These are phyloP conservation scores for Podaxis carcinomalis DNA, from an alignment of 768 basidiomycete species.

Conservation along the genomic window DNA sequence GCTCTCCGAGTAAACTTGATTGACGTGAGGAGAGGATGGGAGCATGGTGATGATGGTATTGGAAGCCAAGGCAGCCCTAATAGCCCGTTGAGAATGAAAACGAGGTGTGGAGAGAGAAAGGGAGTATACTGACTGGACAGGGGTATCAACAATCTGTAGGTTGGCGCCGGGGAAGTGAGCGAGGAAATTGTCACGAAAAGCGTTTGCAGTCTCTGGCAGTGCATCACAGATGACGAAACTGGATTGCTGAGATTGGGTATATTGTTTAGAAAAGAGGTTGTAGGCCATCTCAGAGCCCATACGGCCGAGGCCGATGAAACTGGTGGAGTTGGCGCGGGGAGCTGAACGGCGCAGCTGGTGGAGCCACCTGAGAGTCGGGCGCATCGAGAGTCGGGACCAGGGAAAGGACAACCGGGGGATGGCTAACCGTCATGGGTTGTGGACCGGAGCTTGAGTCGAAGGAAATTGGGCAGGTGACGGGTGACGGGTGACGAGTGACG, in stretches of 20 bases:
- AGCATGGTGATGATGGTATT: slow-evolving; percentile 83
- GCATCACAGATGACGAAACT: slow-evolving; percentile 81
- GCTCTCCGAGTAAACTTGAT: slow-evolving; percentile 66
- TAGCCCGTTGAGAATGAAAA: background rate
- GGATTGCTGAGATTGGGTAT: slow-evolving; percentile 45
- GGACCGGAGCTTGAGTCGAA: background rate
- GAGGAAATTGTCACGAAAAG: slow-evolving; percentile 55
- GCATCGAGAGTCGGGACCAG: slow-evolving; percentile 34
- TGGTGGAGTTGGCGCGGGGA: slow-evolving; percentile 47
- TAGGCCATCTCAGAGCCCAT: slow-evolving; percentile 88
- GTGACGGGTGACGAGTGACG: no score
- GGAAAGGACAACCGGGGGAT: background rate
- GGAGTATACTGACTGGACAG: slow-evolving; percentile 60
- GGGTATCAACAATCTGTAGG: slow-evolving; percentile 55
- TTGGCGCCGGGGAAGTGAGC: slow-evolving; percentile 54
- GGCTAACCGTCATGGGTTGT: background rate
- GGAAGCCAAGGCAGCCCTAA: slow-evolving; percentile 61
- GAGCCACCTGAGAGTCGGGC: slow-evolving; percentile 40
- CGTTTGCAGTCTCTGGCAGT: slow-evolving; percentile 48
- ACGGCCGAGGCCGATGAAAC: slow-evolving; percentile 82
- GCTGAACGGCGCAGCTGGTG: slow-evolving; percentile 30
- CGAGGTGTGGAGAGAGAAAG: background rate
- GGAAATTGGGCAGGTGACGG: background rate
- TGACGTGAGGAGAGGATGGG: slow-evolving; percentile 87
- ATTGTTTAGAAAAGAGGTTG: slow-evolving; percentile 78